Evolutionary conservation across 2,329 filamentous ascomycete genomes (phyloP), one percentile per base, ranked within the genome.

Genomic region (Apiospora saccharicola): DNA sequence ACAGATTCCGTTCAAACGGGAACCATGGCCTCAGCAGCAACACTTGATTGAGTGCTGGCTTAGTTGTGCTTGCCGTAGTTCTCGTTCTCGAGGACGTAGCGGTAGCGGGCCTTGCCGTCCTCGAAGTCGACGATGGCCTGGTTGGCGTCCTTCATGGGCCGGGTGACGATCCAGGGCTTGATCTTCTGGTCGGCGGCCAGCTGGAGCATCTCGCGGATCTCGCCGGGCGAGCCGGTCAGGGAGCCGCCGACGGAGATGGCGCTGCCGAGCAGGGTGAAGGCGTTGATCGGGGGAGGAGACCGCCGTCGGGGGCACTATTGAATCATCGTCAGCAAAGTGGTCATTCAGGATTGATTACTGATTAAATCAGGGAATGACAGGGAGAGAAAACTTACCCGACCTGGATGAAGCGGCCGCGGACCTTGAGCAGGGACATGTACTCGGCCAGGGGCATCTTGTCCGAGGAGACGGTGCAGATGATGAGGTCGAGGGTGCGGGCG

Each of bases 191-290:
- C 86, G 0, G 84, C 89, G 10, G 88, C 90, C 72, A 92, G 85
- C 71, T 87, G 75, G 72, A 92, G 76, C 90, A 92, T 92, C 76
- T 90, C 87, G 69, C 85, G 81, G 72, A 92, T 91, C 75, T 92
- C 87, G 64, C 78, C 78, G 0, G 90, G 89, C n/a, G 85, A 82
- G 2, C 89, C 89, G 73, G 90, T 80, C 8, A 77, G 26, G 44
- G 78, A 80, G 10, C 89, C 89, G 0, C 84, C 86, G 30, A 91
- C 78, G 76, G 85, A 87, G 51, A 86, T 78, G 4, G 88, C 86
- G 77, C 90, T 90, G 68, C 79, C 80, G 69, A 93, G 89, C 72
- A 94, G 81, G 3, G 86, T 82, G 76, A 89, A 90, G 8, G 88
- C 88, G 75, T 83, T 85, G 75, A 93, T 84, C 3, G 74, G 73